Evolutionary conservation across 768 basidiomycete species (phyloP).

Genomic region (Collybia nuda): DNA sequence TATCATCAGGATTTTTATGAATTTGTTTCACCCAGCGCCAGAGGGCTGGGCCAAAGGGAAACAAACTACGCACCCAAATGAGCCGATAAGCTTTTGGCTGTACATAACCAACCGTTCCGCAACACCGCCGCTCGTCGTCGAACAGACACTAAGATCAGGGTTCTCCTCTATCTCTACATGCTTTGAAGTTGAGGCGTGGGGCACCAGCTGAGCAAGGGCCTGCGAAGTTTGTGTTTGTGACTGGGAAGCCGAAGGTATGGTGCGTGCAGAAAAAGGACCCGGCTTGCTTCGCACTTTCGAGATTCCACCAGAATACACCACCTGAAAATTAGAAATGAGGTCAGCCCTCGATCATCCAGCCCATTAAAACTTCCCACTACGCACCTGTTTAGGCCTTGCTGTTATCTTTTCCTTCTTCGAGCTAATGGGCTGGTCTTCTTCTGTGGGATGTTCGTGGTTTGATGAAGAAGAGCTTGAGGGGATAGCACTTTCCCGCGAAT

Average conservation of each 20-base stretch:
- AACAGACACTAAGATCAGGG: conserved; percentile 26
- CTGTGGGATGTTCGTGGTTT: neutral
- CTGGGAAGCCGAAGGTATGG: conserved; percentile 10
- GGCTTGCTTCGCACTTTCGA: conserved; percentile 20
- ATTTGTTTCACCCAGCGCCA: conserved; percentile 2
- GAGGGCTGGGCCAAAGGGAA: conserved; percentile 5
- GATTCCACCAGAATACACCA: conserved; percentile 25
- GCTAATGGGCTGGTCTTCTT: neutral
- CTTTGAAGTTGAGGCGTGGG: conserved; percentile 8
- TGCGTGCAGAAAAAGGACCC: conserved; percentile 3
- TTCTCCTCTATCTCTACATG: conserved; percentile 10
- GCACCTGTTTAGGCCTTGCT: conserved; percentile 1
- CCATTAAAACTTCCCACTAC: neutral
- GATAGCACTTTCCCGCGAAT: conserved; percentile 3
- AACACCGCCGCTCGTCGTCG: conserved; percentile 31
- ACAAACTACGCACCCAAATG: conserved; percentile 41
- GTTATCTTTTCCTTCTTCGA: conserved; percentile 2
- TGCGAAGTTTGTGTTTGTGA: neutral
- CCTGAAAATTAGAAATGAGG: conserved; percentile 7
- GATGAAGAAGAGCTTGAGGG: too few species aligned
- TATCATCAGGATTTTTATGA: neutral
- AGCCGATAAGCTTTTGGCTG: conserved; percentile 42
- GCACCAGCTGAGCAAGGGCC: neutral
- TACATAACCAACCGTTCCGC: conserved; percentile 51
- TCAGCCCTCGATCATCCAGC: too few species aligned